Conservation (phyloP, 1,284 basidiomycete species). For the Papiliotrema terrestris region DNA sequence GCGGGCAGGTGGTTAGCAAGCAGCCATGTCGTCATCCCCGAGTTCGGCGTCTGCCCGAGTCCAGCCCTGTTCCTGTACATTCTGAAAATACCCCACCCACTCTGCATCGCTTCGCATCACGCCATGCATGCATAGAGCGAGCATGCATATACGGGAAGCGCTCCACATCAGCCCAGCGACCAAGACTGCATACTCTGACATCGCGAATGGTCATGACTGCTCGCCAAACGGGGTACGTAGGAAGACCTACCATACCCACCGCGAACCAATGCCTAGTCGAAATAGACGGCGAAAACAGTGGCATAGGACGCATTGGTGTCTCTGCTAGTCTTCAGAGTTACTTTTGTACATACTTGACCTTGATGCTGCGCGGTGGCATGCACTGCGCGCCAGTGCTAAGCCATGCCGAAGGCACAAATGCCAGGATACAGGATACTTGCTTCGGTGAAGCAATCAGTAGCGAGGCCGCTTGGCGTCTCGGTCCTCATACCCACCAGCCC, state of each 20-base stretch:
- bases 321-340: background rate
- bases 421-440: background rate
- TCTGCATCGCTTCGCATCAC: too few species aligned
- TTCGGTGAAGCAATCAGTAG: slow-evolving; percentile 9
- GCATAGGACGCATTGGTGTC: background rate
- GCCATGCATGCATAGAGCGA: too few species aligned
- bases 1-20: background rate
- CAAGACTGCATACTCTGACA: background rate
- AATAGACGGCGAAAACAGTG: background rate
- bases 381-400: background rate
- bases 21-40: background rate
- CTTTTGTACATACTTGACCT: slow-evolving; percentile 17
- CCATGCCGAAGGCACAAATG: background rate
- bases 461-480: slow-evolving; percentile 24
- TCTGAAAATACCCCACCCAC: background rate
- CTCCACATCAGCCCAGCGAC: too few species aligned
- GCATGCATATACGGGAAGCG: too few species aligned
- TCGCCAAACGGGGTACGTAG: background rate
- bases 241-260: slow-evolving; percentile 5
- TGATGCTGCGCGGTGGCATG: background rate
- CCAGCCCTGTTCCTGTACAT: background rate
- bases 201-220: background rate
- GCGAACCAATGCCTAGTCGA: background rate
- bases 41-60: background rate
- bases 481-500: slow-evolving; percentile 10